Base-by-base conservation (phyloP, 208 protist species). In the Trypanosoma scelopori region DNA sequence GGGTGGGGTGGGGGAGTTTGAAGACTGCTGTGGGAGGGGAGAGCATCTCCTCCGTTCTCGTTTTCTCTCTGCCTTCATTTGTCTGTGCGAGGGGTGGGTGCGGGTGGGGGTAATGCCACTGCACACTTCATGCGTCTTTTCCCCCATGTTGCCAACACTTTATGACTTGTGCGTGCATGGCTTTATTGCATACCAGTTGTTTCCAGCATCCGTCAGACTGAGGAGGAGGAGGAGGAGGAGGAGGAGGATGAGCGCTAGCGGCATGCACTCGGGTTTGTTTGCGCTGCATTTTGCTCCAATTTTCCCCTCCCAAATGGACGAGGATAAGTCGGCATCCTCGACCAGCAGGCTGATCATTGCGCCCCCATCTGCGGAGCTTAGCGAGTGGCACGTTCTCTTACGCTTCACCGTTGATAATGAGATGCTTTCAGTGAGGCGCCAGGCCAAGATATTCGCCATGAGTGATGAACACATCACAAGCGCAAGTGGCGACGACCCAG, bases 221-320 rank as follows among this genome's bases (percentile, higher is more conserved):
- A n/a, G n/a, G n/a, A n/a, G n/a, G n/a, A n/a, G n/a, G n/a, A n/a
- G n/a, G n/a, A n/a, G n/a, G n/a, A n/a, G n/a, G n/a, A n/a, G 41
- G 47, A 27, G 3, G 18, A 12, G 23, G 6, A 61, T 63, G 55
- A 56, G 55, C 47, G 39, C 22, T 1, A 22, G 78, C 37, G 84
- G 84, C 47, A 80, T 79, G 71, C 83, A 91, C 52, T 89, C 83
- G 45, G 84, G 82, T 37, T 74, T 94, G 22, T 94, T 89, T 73
- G 92, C 85, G 37, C 78, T 94, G 66, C 88, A 87, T 81, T 94
- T 94, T 78, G 87, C 83, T 43, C 78, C 82, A 23, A 65, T 89
- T 45, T 84, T 81, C 60, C 69, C 76, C 13, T 69, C 68, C 12
- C 55, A 57, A n/a, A 20, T 46, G 18, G 53, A 41, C 5, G 83